phyloP scores from a whole-genome alignment of 2,329 filamentous ascomycete genomes.

The Arachnomyces sp. region DNA sequence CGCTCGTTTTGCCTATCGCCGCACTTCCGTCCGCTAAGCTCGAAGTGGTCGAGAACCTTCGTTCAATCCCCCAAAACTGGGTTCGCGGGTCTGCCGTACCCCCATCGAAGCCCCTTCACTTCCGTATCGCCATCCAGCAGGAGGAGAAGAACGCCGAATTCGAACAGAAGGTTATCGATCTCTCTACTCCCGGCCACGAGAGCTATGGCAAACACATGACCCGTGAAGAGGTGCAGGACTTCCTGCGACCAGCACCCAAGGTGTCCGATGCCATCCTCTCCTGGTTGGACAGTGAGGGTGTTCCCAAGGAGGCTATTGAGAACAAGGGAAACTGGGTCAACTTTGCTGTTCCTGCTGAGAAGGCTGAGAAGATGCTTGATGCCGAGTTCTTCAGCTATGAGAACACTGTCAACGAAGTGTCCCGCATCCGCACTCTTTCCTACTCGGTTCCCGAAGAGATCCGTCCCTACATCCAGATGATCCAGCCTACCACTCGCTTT shows the following conservation, averaged over 20 bases:
- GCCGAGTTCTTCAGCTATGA: slow-evolving; percentile 52
- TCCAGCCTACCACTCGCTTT: slow-evolving; percentile 59
- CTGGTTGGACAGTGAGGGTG: slow-evolving; percentile 49
- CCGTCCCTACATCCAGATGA: slow-evolving; percentile 49
- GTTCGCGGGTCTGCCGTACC: slow-evolving; percentile 17
- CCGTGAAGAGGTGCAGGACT: slow-evolving; percentile 48
- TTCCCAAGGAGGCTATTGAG: slow-evolving; percentile 39
- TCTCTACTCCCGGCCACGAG: slow-evolving; percentile 52
- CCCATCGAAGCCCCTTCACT: slow-evolving; percentile 35
- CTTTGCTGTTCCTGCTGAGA: slow-evolving; percentile 35
- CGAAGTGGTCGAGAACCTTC: slow-evolving; percentile 23
- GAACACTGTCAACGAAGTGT: slow-evolving; percentile 33
- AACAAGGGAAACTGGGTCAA: slow-evolving; percentile 54
- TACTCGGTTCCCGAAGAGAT: slow-evolving; percentile 56
- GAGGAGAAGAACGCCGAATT: slow-evolving; percentile 41
- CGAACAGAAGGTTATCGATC: slow-evolving; percentile 51
- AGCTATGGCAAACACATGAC: slow-evolving; percentile 56
- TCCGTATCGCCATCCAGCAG: slow-evolving; percentile 44
- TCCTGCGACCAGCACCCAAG: slow-evolving; percentile 44
- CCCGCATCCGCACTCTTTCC: slow-evolving; percentile 46
- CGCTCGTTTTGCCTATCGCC: no score
- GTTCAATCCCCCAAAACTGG: slow-evolving; percentile 28
- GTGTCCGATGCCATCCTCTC: slow-evolving; percentile 42
- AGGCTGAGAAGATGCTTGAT: slow-evolving; percentile 49
- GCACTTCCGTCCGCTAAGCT: slow-evolving; percentile 5